Base-by-base conservation (phyloP, 805 yeast genomes). In the Zygosaccharomyces bailii region DNA sequence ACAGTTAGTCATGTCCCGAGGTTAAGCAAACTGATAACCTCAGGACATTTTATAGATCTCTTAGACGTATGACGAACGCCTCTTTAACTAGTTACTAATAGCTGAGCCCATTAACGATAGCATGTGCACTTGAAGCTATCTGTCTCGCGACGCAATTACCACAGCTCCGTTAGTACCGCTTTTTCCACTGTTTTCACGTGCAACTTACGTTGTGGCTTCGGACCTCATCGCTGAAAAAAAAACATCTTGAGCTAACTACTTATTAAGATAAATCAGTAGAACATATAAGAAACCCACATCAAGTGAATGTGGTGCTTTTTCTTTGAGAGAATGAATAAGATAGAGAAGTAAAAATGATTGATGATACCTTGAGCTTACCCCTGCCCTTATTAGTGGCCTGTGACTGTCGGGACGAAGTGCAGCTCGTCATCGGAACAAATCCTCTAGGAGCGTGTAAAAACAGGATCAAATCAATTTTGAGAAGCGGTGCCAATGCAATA, bases 401-500 rank as follows among this genome's bases (percentile, higher is more conserved):
- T 34, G 65, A 72, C 46, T 71, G 82, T 45, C 41, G 55, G 11
- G 77, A 67, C 18, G 86, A 83, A 51, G 62, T 62, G 1, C 86
- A 81, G 55, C 63, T 84, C 29, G 71, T 85, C 5, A 61, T 83
- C 8, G 88, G 86, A 5, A 36, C 65, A 3, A 55, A 55, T n/a
- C 44, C 54, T 3, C n/a, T 56, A 3, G 47, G 51, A 18, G 43
- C 49, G 2, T 42, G 52, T 11, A 30, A 45, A 10, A 63, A 70
- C 18, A 70, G 90, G 52, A 69, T 79, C 11, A 69, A 66, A 20
- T 59, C 72, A 6, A 70, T 79, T 19, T 50, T 78, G 9, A 74
- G 73, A 32, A 59, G 76, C 17, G 84, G 86, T 6, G 87, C 86
- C 2, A 55, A 45, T 2, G 80, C 85, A 0, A 65, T 82, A 3